Base-by-base conservation (phyloP, 2,329 filamentous ascomycete species). In the Colletotrichum navitas region DNA sequence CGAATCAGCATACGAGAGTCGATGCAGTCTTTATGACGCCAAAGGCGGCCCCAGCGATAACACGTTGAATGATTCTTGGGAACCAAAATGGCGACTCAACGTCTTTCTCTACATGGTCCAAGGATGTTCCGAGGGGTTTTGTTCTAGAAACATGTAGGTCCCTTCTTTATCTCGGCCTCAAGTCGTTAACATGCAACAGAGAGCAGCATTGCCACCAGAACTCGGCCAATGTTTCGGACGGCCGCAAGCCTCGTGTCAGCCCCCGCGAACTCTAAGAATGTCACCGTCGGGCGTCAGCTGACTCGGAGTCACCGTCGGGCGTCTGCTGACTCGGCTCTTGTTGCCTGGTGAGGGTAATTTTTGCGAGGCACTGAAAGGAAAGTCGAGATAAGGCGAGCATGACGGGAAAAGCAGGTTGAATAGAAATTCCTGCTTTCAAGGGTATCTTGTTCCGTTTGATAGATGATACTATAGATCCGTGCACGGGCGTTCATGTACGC, bases 221-320 rank as follows among this genome's bases (percentile, higher is more conserved):
- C 11, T 24, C 39, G 63, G 39, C 52, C 39, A 36, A 29, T 14
- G 62, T 43, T 47, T 64, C 62, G 43, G 29, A 26, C 32, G 29
- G 41, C 47, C 43, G 45, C 24, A 24, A 65, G 51, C 54, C 29
- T 52, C 32, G 18, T n/a, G 34, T 7, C 49, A 45, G 39, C 36
- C 29, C 43, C 8, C 18, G 2, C 21, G 24, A 36, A 49, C 41
- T 34, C 43, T 36, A 14, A 21, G n/a, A 18, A 49, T 29, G 29
- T 58, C 26, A 41, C 52, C 63, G 51, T 36, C 29, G 26, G 14
- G 29, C n/a, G 43, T n/a, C 21, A 26, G 32, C 52, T 55, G 26
- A 55, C 52, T 55, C 52, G 43, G 21, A 36, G 29, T 58, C 26
- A 41, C 52, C 63, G 51, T 36, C 29, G 26, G 14, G 29, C n/a